phyloP scores from a whole-genome alignment of 306 rosid species.

The Acacia melanoxylon region DNA sequence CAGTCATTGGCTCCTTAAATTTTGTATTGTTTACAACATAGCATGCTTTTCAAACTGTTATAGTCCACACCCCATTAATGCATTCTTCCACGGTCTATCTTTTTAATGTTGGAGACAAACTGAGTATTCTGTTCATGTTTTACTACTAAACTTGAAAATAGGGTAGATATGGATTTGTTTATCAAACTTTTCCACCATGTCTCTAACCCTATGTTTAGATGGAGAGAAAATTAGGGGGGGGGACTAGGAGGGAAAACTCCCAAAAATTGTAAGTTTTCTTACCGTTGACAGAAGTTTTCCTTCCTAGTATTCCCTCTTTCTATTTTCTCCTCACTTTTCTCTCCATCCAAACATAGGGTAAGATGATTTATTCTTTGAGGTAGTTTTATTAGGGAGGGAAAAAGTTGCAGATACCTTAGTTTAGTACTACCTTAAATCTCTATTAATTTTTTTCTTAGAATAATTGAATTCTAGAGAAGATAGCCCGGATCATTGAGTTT shows the following conservation, averaged over 20 bases:
- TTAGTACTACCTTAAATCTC: background rate
- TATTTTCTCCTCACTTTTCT: too few relatives aligned
- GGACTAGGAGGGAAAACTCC: too few relatives aligned
- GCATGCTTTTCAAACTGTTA: background rate
- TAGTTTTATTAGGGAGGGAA: background rate
- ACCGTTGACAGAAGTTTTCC: too few relatives aligned
- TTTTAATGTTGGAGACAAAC: background rate
- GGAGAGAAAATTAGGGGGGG: too few relatives aligned
- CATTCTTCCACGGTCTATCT: background rate
- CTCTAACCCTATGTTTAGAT: too few relatives aligned
- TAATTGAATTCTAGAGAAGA: background rate
- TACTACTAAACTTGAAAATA: background rate
- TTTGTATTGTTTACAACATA: background rate
- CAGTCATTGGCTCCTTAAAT: background rate
- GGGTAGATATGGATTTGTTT: background rate
- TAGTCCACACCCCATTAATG: background rate
- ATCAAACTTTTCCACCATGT: background rate
- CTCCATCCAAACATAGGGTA: too few relatives aligned
- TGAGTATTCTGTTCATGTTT: background rate
- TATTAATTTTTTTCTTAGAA: slow-evolving; percentile 14
- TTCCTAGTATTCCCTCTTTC: too few relatives aligned
- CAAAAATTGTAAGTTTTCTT: too few relatives aligned
- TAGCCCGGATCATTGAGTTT: slow-evolving; percentile 6
- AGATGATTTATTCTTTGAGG: background rate
- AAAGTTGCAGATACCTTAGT: background rate